These are phyloP conservation scores for Aspergillus sp. DNA, from an alignment of 2,329 filamentous ascomycete genomes.

Conservation along the genomic window DNA sequence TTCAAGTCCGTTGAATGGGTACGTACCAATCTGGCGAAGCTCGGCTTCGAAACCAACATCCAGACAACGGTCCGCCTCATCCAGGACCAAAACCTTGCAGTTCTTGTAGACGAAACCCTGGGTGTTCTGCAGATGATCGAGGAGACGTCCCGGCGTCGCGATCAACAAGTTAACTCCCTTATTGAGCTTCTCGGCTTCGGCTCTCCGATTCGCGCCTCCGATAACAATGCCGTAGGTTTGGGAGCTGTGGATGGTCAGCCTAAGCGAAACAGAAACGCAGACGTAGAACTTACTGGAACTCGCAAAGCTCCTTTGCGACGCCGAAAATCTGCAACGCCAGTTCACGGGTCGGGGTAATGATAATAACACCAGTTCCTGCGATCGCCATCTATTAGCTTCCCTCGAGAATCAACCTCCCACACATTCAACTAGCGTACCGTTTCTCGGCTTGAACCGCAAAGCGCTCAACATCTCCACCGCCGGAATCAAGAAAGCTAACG, in stretches of 20 bases:
- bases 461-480: conserved; percentile 90
- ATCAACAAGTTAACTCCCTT: conserved; percentile 96
- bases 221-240: conserved; percentile 96
- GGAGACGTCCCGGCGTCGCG: conserved; percentile 84
- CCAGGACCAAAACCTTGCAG: conserved; percentile 80
- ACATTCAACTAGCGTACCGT: conserved; percentile 50
- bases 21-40: conserved; percentile 73
- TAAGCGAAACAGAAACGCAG: no score
- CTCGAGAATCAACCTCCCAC: not conserved
- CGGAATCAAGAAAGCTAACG: conserved; percentile 88
- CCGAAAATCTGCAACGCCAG: conserved; percentile 94
- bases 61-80: conserved; percentile 93
- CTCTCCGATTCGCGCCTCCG: conserved; percentile 84
- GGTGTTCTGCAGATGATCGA: conserved; percentile 94
- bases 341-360: conserved; percentile 91
- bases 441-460: conserved; percentile 89
- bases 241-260: not conserved
- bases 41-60: conserved; percentile 99
- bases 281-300: conserved; percentile 63
- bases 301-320: conserved; percentile 84
- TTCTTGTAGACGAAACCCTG: conserved; percentile 90
- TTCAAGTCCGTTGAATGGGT: not conserved
- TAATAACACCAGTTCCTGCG: conserved; percentile 76
- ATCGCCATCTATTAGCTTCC: not conserved
- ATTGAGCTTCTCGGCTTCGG: conserved; percentile 88